Evolutionary conservation across 2,329 filamentous ascomycete species (phyloP).

Genomic region (Coleophoma eucalyptorum): DNA sequence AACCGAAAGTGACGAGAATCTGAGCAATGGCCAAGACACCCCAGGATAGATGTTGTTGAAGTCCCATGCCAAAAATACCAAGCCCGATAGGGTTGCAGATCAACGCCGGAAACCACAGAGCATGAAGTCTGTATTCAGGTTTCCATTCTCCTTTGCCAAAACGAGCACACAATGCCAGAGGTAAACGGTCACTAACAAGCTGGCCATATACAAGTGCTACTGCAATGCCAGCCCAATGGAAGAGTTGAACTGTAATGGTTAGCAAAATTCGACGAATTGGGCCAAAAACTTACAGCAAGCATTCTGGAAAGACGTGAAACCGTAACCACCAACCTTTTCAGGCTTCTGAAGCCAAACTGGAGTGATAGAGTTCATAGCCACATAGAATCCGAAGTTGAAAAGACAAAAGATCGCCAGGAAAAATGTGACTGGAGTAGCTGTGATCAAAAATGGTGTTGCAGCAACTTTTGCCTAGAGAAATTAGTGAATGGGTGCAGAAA

Average conservation of each 20-base stretch:
- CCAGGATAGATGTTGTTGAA: slow-evolving; percentile 37
- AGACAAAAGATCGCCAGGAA: neutral
- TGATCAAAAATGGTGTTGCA: neutral
- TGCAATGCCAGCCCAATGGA: slow-evolving; percentile 3
- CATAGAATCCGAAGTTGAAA: slow-evolving; percentile 3
- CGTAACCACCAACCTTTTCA: slow-evolving; percentile 3
- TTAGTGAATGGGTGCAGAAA: too few relatives aligned
- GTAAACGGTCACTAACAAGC: slow-evolving; percentile 3
- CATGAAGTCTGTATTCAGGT: slow-evolving; percentile 34
- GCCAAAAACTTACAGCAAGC: neutral
- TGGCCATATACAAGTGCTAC: slow-evolving; percentile 3
- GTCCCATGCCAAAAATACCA: slow-evolving; percentile 32
- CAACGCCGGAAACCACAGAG: slow-evolving; percentile 25
- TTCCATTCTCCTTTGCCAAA: slow-evolving; percentile 28
- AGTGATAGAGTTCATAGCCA: slow-evolving; percentile 3
- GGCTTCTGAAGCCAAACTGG: slow-evolving; percentile 5
- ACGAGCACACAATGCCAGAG: slow-evolving; percentile 3
- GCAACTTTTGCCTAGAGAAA: neutral
- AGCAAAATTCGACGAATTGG: neutral
- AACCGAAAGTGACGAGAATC: slow-evolving; percentile 34
- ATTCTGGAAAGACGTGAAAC: slow-evolving; percentile 4
- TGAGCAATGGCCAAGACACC: slow-evolving; percentile 33
- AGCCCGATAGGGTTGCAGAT: slow-evolving; percentile 29
- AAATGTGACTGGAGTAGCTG: slow-evolving; percentile 1
- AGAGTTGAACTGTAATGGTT: neutral